A percentile compares a stretch with the other conserved stretches of the same genome.
Conservation (phyloP, 2,329 filamentous ascomycete genomes). For the Chaetomium globosum region DNA sequence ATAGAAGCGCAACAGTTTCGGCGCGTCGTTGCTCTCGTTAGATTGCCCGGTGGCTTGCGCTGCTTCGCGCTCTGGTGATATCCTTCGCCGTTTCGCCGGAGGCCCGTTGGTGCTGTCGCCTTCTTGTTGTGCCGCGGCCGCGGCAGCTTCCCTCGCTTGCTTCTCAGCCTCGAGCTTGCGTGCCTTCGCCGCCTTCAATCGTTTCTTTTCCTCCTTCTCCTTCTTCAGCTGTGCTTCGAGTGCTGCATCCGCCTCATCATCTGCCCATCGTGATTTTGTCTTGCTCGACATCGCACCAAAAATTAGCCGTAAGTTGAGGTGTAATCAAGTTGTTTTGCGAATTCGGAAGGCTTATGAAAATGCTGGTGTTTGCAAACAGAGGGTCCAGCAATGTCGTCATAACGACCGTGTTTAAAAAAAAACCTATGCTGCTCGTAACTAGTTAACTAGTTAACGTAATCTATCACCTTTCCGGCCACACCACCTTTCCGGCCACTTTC, state of each 20-base stretch:
- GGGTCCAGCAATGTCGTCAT: too few relatives aligned
- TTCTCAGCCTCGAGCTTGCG: constrained; percentile 62
- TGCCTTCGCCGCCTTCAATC: constrained; percentile 79
- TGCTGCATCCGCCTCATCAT: constrained; percentile 78
- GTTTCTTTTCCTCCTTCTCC: constrained; percentile 88
- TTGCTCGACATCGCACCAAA: constrained; percentile 57
- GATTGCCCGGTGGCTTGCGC: constrained; percentile 33
- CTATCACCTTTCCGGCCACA: too few relatives aligned
- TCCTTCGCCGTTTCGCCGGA: constrained; percentile 64
- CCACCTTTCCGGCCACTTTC: too few relatives aligned
- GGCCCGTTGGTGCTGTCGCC: constrained; percentile 45
- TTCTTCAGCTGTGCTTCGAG: constrained; percentile 71
- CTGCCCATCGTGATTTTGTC: constrained; percentile 81
- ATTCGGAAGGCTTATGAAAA: not conserved
- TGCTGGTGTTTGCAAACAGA: not conserved
- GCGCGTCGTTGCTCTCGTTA: constrained; percentile 39
- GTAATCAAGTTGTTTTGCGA: not conserved
- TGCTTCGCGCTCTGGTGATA: constrained; percentile 51
- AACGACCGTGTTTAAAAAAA: too few relatives aligned
- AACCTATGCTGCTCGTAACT: too few relatives aligned
- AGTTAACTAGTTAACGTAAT: too few relatives aligned
- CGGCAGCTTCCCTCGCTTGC: constrained; percentile 42
- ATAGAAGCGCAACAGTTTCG: constrained; percentile 72
- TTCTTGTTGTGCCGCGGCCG: constrained; percentile 32
- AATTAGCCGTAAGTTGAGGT: not conserved